These are phyloP conservation scores for Neonothopanus nambi DNA, from an alignment of 1,284 basidiomycete genomes.

Conservation along the genomic window DNA sequence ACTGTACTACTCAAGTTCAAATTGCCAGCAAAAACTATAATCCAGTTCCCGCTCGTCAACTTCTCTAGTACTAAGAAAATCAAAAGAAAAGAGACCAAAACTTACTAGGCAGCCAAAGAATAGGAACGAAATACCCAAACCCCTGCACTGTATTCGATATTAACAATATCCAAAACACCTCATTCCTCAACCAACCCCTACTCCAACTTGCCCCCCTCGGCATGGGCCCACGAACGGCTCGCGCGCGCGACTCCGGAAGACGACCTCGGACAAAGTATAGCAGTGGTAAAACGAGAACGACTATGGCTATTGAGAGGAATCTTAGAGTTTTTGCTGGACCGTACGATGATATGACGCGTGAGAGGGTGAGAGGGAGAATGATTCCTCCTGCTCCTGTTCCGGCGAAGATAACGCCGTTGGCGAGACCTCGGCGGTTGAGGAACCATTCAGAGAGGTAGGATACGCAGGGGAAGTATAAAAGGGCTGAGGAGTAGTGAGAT, in stretches of 20 bases:
- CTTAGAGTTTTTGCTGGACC: conserved; percentile 30
- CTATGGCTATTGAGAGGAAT: conserved; percentile 27
- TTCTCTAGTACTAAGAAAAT: not conserved
- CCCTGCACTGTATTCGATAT: conserved; percentile 34
- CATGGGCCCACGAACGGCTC: conserved; percentile 21
- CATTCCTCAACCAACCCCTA: conserved; percentile 27
- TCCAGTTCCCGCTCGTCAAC: conserved; percentile 20
- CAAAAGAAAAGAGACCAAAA: conserved; percentile 8
- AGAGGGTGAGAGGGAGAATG: conserved; percentile 33
- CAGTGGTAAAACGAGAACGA: conserved; percentile 24
- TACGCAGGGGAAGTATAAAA: conserved; percentile 36
- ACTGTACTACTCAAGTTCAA: conserved; percentile 26
- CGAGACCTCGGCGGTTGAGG: conserved; percentile 35
- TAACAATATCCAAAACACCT: conserved; percentile 31
- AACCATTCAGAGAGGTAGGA: conserved; percentile 46
- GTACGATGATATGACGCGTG: conserved; percentile 27
- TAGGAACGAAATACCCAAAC: conserved; percentile 35
- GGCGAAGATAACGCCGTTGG: no score
- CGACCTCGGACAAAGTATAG: conserved; percentile 35
- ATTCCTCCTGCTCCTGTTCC: conserved; percentile 38
- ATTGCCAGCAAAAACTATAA: conserved; percentile 32
- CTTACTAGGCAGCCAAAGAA: conserved; percentile 37
- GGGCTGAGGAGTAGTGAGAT: conserved; percentile 24
- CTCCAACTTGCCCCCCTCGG: conserved; percentile 13
- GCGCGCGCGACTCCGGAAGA: conserved; percentile 31